phyloP scores from a whole-genome alignment of 2,329 filamentous ascomycete genomes.

The Beauveria brongniartii region DNA sequence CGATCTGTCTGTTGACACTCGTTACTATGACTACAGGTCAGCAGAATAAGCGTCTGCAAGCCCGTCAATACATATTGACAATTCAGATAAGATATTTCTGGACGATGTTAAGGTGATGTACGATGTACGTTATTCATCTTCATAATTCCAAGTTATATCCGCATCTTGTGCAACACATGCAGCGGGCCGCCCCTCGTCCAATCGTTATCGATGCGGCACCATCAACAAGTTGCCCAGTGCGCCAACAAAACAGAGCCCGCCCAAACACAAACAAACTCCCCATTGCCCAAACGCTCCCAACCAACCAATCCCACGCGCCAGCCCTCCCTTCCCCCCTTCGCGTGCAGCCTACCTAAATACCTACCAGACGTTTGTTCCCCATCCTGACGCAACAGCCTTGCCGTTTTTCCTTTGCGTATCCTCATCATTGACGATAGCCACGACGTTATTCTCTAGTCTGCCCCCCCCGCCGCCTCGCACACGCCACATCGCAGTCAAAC shows the following conservation, averaged over 20 bases:
- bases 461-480: neutral
- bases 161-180: neutral
- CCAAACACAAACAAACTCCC: slow-evolving; percentile 7
- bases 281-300: neutral
- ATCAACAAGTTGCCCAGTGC: neutral
- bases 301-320: slow-evolving; percentile 1
- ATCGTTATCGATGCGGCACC: slow-evolving; percentile 5
- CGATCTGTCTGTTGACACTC: too few species aligned
- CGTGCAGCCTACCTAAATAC: neutral
- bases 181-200: neutral
- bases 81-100: too few species aligned
- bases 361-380: neutral
- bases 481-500: neutral
- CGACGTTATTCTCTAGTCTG: neutral
- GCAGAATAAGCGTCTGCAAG: neutral
- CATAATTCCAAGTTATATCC: neutral
- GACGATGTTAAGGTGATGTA: too few species aligned
- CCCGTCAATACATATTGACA: neutral
- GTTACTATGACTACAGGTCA: too few species aligned
- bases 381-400: neutral
- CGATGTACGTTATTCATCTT: too few species aligned
- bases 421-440: neutral
- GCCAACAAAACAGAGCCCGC: neutral
- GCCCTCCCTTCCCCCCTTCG: neutral
- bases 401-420: neutral